Percentiles rank a stretch among this genome's conserved stretches.
Conservation (phyloP, 352 stramenopile species). For the Phytophthora cactorum region DNA sequence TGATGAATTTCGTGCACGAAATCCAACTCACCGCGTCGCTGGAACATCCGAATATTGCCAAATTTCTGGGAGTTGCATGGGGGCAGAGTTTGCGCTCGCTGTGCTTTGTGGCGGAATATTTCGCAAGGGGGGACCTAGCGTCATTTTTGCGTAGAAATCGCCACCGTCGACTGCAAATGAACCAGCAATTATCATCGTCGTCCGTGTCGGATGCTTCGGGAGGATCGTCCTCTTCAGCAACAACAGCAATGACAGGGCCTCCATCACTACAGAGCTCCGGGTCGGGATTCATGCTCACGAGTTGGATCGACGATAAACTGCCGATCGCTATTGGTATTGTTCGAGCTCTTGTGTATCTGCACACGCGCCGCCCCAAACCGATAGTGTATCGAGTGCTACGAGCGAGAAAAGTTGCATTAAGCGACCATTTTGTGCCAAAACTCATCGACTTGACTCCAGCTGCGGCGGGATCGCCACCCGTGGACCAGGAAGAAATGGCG, state of each 20-base stretch:
- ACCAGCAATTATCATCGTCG: constrained; percentile 23
- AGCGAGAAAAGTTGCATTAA: constrained; percentile 33
- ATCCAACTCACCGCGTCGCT: constrained; percentile 67
- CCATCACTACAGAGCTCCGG: constrained; percentile 29
- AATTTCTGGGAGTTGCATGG: constrained; percentile 71
- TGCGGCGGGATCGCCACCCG: constrained; percentile 13
- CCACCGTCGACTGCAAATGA: constrained; percentile 21
- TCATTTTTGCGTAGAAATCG: constrained; percentile 22
- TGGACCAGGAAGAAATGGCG: constrained; percentile 34
- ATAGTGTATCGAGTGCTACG: constrained; percentile 34
- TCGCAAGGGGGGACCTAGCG: constrained; percentile 27
- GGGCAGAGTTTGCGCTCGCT: constrained; percentile 22
- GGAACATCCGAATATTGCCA: constrained; percentile 64
- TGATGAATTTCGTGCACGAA: constrained; percentile 60
- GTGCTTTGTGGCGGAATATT: constrained; percentile 31
- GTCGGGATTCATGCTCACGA: constrained; percentile 22
- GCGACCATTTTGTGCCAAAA: constrained; percentile 28
- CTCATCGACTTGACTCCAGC: constrained; percentile 35
- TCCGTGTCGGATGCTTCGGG: constrained; percentile 18
- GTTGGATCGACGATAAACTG: constrained; percentile 34
- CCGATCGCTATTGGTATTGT: constrained; percentile 30
- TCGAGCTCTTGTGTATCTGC: constrained; percentile 33
- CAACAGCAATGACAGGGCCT: constrained; percentile 11
- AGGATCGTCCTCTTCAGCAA: constrained; percentile 5
- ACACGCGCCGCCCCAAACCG: constrained; percentile 19